Conservation (phyloP, 768 basidiomycete genomes). For the Cyathus striatus region DNA sequence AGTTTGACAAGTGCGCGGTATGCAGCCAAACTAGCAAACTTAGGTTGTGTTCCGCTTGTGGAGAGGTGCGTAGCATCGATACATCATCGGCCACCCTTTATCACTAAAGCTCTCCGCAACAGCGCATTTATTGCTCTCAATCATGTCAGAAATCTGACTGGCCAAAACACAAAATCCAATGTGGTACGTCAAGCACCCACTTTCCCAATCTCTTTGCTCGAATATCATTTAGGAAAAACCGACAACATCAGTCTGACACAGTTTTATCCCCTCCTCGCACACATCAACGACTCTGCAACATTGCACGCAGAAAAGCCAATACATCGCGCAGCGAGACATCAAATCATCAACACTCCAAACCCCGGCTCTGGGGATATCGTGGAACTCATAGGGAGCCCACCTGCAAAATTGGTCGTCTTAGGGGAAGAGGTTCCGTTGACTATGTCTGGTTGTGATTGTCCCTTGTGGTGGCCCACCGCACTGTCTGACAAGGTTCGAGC, state of each 20-base stretch:
- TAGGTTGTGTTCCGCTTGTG: not conserved
- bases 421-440: constrained; percentile 14
- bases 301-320: constrained; percentile 9
- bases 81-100: not conserved
- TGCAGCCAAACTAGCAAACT: not conserved
- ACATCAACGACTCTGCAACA: constrained; percentile 16
- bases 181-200: constrained; percentile 15
- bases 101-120: not conserved
- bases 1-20: not conserved
- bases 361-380: constrained; percentile 10
- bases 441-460: constrained; percentile 1
- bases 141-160: constrained; percentile 26
- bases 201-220: not conserved
- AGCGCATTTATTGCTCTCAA: constrained; percentile 25
- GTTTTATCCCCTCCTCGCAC: constrained; percentile 28
- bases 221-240: constrained; percentile 21
- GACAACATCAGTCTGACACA: constrained; percentile 24
- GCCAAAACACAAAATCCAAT: constrained; percentile 19
- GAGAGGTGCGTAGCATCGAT: not conserved
- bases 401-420: constrained; percentile 20
- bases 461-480: constrained; percentile 31
- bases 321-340: constrained; percentile 18
- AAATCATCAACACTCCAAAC: constrained; percentile 20
- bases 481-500: constrained; percentile 13
- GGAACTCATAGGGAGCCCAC: constrained; percentile 19